Percentiles rank a stretch among this genome's conserved stretches.
Evolutionary conservation across 208 protist species (phyloP).

Genomic region (Wallacemonas sp.): DNA sequence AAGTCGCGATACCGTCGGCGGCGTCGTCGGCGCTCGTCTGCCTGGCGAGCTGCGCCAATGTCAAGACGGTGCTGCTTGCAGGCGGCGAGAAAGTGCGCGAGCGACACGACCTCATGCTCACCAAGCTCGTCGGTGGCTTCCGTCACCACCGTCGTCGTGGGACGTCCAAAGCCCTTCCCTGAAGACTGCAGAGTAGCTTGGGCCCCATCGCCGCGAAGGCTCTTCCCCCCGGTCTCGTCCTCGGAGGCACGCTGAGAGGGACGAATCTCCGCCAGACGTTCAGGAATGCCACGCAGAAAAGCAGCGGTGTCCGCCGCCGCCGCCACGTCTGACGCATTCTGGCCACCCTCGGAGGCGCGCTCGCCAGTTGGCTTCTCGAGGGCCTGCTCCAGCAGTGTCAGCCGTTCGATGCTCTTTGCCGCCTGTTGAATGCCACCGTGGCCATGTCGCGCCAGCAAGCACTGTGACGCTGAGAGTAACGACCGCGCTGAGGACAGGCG

Average conservation of each 20-base stretch:
- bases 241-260: too few species aligned
- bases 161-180: neutral
- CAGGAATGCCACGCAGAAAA: slow-evolving; percentile 21
- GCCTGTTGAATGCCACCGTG: slow-evolving; percentile 25
- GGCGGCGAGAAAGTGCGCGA: slow-evolving; percentile 58
- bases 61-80: slow-evolving; percentile 45
- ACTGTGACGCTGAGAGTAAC: neutral
- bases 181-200: neutral
- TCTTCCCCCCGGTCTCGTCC: too few species aligned
- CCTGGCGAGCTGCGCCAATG: slow-evolving; percentile 29
- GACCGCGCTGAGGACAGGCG: neutral
- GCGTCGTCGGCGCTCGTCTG: slow-evolving; percentile 25
- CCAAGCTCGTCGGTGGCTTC: neutral
- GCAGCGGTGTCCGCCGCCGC: neutral
- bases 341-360: neutral
- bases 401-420: slow-evolving; percentile 19
- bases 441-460: slow-evolving; percentile 19
- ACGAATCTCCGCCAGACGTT: slow-evolving; percentile 18
- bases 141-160: neutral
- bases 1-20: slow-evolving; percentile 45
- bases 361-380: slow-evolving; percentile 6
- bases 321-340: neutral
- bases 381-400: slow-evolving; percentile 25
- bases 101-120: slow-evolving; percentile 19
- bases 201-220: neutral